Percentiles rank a stretch among this genome's conserved stretches.
Evolutionary conservation across 257 asterid species (phyloP).

Genomic region (Galeopsis tetrahit): DNA sequence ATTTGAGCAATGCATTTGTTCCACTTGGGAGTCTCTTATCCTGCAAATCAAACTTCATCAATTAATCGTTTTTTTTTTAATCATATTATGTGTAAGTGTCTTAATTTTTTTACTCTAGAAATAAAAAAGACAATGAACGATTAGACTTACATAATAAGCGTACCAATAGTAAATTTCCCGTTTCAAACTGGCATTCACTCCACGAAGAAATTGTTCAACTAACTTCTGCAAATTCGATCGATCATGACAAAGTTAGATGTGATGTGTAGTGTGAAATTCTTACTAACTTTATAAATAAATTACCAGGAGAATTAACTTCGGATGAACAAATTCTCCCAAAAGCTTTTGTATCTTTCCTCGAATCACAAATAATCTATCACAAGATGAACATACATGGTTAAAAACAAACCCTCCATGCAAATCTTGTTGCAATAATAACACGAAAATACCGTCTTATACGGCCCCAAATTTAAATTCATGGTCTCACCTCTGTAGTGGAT

Average conservation of each 20-base stretch:
- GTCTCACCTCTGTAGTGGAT: too few species aligned
- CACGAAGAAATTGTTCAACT: slow-evolving; percentile 63
- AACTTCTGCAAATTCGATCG: slow-evolving; percentile 58
- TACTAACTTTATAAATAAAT: slow-evolving; percentile 7
- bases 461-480: too few species aligned
- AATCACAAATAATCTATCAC: slow-evolving; percentile 53
- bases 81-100: neutral
- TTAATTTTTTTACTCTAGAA: neutral
- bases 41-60: slow-evolving; percentile 48
- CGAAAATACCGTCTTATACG: too few species aligned
- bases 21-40: slow-evolving; percentile 82
- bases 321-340: slow-evolving; percentile 67
- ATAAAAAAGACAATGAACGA: slow-evolving; percentile 18
- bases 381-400: neutral
- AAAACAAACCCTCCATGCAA: neutral
- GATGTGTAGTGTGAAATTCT: neutral
- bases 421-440: neutral
- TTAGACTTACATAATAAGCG: slow-evolving; percentile 76
- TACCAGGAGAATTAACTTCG: slow-evolving; percentile 84
- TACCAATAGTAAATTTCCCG: slow-evolving; percentile 87
- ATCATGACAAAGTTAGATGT: neutral
- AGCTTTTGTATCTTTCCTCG: slow-evolving; percentile 76
- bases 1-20: slow-evolving; percentile 47
- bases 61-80: neutral
- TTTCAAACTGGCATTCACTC: slow-evolving; percentile 52